Conservation (phyloP, 371 early-diverging fungal genomes). For the Conidiobolus incongruus region DNA sequence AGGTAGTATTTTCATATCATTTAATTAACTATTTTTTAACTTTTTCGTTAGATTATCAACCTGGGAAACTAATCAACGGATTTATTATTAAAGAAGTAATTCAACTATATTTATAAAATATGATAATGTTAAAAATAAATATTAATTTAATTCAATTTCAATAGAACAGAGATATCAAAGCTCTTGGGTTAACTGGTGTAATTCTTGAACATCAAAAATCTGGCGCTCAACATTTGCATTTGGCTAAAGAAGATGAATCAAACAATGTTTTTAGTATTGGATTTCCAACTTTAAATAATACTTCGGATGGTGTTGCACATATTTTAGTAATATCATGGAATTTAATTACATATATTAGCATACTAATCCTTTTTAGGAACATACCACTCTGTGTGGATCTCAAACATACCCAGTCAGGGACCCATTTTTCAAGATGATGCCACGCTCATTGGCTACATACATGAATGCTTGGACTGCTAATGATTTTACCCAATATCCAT, state of each 20-base stretch:
- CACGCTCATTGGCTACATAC: slow-evolving; percentile 83
- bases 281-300: slow-evolving; percentile 62
- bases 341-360: too few relatives aligned
- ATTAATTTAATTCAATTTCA: too few relatives aligned
- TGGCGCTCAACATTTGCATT: slow-evolving; percentile 72
- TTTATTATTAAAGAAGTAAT: too few relatives aligned
- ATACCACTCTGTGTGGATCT: slow-evolving; percentile 82
- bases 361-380: slow-evolving; percentile 28
- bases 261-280: slow-evolving; percentile 86
- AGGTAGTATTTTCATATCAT: too few relatives aligned
- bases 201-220: slow-evolving; percentile 47
- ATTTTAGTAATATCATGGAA: slow-evolving; percentile 28
- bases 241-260: slow-evolving; percentile 46
- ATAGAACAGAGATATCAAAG: slow-evolving; percentile 25
- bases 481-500: slow-evolving; percentile 84
- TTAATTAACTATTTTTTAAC: too few relatives aligned
- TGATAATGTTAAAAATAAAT: too few relatives aligned
- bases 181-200: slow-evolving; percentile 41
- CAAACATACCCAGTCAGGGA: slow-evolving; percentile 75
- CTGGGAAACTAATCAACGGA: too few relatives aligned
- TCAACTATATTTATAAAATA: too few relatives aligned
- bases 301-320: slow-evolving; percentile 80
- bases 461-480: slow-evolving; percentile 92
- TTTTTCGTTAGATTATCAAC: too few relatives aligned
- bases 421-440: slow-evolving; percentile 95